Conservation (phyloP, 805 yeast species). For the Lipomyces starkeyi region DNA sequence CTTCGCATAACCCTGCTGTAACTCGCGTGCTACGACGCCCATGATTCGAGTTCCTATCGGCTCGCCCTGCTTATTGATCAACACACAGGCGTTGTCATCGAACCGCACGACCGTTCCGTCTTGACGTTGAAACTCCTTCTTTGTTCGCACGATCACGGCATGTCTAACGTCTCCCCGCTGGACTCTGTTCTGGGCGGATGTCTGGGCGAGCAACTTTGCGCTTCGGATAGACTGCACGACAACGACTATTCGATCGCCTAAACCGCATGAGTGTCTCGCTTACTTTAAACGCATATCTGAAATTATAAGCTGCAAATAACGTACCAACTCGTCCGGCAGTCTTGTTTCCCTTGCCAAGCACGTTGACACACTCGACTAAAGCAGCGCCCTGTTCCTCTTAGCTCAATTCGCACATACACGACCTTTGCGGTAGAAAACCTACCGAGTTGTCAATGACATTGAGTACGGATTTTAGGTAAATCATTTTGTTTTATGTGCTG, state of each 20-base stretch:
- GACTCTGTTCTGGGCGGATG: constrained; percentile 61
- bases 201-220: constrained; percentile 19
- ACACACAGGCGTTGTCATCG: constrained; percentile 97
- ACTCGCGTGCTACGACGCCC: constrained; percentile 86
- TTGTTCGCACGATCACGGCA: constrained; percentile 94
- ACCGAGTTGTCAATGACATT: constrained; percentile 91
- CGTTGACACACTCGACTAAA: constrained; percentile 94
- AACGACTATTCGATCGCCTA: constrained; percentile 89
- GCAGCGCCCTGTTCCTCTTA: constrained; percentile 58
- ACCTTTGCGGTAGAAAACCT: constrained; percentile 25
- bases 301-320: constrained; percentile 11
- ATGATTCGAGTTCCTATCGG: constrained; percentile 94
- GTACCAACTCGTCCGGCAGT: constrained; percentile 70
- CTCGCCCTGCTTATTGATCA: constrained; percentile 89
- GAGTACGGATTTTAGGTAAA: constrained; percentile 83
- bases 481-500: constrained; percentile 55
- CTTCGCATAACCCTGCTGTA: constrained; percentile 81
- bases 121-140: constrained; percentile 73
- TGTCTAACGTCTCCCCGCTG: constrained; percentile 95
- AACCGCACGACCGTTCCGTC: constrained; percentile 88
- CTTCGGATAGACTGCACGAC: constrained; percentile 58
- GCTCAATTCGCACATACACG: not conserved
- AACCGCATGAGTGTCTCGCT: not conserved
- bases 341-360: constrained; percentile 83
- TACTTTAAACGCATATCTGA: not conserved